Percentiles rank a stretch among this genome's conserved stretches.
Conservation (phyloP, 73 alveolate genomes). For the Paramecium primaurelia region DNA sequence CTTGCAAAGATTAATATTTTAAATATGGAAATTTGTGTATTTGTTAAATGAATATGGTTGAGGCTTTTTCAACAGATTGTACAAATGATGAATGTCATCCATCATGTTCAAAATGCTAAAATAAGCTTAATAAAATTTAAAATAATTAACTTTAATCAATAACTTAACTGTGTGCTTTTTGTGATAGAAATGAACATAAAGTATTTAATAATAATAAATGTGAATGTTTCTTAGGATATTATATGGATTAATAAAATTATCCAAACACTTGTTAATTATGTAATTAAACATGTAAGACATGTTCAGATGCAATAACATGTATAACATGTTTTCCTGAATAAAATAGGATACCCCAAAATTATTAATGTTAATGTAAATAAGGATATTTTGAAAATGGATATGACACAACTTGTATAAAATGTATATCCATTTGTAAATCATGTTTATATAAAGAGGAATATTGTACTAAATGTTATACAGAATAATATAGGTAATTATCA, state of each 20-base stretch:
- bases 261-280: neutral
- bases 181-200: neutral
- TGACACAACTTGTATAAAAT: neutral
- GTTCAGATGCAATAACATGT: neutral
- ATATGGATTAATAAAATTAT: neutral
- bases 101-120: neutral
- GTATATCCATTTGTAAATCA: neutral
- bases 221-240: neutral
- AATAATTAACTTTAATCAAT: no score
- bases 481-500: neutral
- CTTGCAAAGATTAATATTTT: neutral
- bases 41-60: neutral
- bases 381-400: conserved; percentile 1
- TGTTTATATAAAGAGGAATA: neutral
- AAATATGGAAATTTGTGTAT: neutral
- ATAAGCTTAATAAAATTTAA: no score
- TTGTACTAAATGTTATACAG: neutral
- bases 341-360: neutral
- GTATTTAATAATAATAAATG: neutral
- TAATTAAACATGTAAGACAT: neutral
- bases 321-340: neutral
- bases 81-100: neutral
- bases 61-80: neutral
- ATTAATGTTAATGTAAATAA: neutral
- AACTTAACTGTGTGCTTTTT: neutral